Evolutionary conservation across 306 rosid species (phyloP), one percentile per base, ranked within the genome.

Genomic region (Clitoria ternatea): DNA sequence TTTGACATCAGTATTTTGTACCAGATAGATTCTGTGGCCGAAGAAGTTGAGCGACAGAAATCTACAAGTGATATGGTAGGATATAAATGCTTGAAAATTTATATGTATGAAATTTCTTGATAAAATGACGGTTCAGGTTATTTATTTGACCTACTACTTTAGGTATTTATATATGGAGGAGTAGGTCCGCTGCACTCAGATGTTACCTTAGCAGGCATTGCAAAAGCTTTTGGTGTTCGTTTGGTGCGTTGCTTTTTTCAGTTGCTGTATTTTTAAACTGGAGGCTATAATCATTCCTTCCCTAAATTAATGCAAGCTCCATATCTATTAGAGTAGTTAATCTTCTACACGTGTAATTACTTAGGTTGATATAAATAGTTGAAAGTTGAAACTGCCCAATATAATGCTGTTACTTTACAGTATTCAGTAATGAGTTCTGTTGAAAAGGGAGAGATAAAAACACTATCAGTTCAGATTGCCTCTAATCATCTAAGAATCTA

Each of bases 81-180:
- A 59, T 20, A 14, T 5, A 9, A 26, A 30, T 33, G 54, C 57
- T 66, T 42, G 23, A 24, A 52, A 64, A 45, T 59, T 76, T 81
- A 32, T 56, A n/a, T 40, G 32, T 9, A 42, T 64, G 69, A 35
- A 39, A 35, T 45, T 77, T 77, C 17, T 22, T 75, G 61, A 62
- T 62, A 20, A 33, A 45, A 45, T 54, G 44, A 27, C 55, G 29
- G 62, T 72, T 54, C 47, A 30, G 66, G 33, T 61, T 75, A 75
- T 76, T 53, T 47, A 68, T 70, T 14, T 42, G 57, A 57, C 76
- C 57, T 36, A 39, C 52, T 79, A 66, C 18, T 69, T 76, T 80
- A 94, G 98, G 95, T 90, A 66, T 85, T 89, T 82, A 76, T 90
- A 65, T 91, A 83, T 79, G 99, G 97, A 81, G 99, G 97, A 80